Evolutionary conservation across 352 stramenopile species (phyloP).

Genomic region (Phytopythium sindhum): DNA sequence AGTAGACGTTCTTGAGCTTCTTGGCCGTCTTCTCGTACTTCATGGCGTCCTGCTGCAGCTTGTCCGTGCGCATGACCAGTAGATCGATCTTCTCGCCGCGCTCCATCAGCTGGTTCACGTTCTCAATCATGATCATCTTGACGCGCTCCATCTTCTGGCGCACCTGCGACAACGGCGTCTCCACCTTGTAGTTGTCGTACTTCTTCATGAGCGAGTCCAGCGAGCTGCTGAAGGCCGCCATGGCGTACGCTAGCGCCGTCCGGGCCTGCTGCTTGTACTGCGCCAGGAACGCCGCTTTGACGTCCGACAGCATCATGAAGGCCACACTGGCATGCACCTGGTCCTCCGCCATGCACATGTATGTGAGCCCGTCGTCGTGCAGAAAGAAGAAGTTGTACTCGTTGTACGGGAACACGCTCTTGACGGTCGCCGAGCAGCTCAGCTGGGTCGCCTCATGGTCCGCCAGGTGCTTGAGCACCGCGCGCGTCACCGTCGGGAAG

Average conservation of each 20-base stretch:
- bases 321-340: slow-evolving; percentile 72
- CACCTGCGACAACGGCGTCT: slow-evolving; percentile 73
- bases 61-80: slow-evolving; percentile 81
- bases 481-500: slow-evolving; percentile 70
- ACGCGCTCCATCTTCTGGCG: slow-evolving; percentile 97
- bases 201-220: slow-evolving; percentile 76
- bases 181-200: slow-evolving; percentile 79
- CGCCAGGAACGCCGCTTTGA: slow-evolving; percentile 58
- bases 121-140: slow-evolving; percentile 98
- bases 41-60: slow-evolving; percentile 95
- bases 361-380: slow-evolving; percentile 64
- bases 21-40: slow-evolving; percentile 94
- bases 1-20: slow-evolving; percentile 90
- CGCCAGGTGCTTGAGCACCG: slow-evolving; percentile 67
- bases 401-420: slow-evolving; percentile 77
- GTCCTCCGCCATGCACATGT: slow-evolving; percentile 82
- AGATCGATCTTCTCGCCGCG: slow-evolving; percentile 98
- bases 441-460: slow-evolving; percentile 35
- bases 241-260: slow-evolving; percentile 67
- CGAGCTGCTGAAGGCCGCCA: slow-evolving; percentile 55
- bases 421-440: slow-evolving; percentile 15
- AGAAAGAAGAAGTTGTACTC: slow-evolving; percentile 85
- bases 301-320: slow-evolving; percentile 67
- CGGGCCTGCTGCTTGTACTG: slow-evolving; percentile 65
- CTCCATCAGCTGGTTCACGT: slow-evolving; percentile 98